These are phyloP conservation scores for Euclidium syriacum DNA, from an alignment of 345 rosid genomes.

Conservation along the genomic window DNA sequence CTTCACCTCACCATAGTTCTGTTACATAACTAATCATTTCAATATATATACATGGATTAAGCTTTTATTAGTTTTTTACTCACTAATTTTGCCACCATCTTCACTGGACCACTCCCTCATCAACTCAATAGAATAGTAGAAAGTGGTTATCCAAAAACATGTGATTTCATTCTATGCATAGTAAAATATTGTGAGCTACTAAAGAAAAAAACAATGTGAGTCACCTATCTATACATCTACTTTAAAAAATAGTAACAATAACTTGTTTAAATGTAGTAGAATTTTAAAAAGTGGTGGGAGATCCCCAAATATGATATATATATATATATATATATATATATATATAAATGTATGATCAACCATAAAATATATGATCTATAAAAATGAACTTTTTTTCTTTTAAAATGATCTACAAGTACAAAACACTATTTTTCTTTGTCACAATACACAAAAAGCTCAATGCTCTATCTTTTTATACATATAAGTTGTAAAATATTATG, in stretches of 20 bases:
- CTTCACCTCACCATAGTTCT: conserved; percentile 16
- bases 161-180: not conserved
- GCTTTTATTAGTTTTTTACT: not conserved
- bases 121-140: conserved; percentile 24
- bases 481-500: not conserved
- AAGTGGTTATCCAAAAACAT: not conserved
- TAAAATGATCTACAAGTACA: not conserved
- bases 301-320: not conserved
- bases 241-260: not conserved
- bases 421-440: not conserved
- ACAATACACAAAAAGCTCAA: not conserved
- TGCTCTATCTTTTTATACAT: not conserved
- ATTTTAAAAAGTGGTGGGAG: not conserved
- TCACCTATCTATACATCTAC: not conserved
- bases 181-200: not conserved
- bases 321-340: no score
- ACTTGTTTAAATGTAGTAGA: not conserved
- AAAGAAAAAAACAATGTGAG: not conserved
- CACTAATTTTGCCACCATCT: conserved; percentile 14
- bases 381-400: not conserved
- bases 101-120: conserved; percentile 13
- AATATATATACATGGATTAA: not conserved
- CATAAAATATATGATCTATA: not conserved
- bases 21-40: conserved; percentile 19
- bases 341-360: no score